A percentile compares a stretch with the other conserved stretches of the same genome.
Conservation (phyloP, 306 rosid species). For the Dalbergia oliveri region DNA sequence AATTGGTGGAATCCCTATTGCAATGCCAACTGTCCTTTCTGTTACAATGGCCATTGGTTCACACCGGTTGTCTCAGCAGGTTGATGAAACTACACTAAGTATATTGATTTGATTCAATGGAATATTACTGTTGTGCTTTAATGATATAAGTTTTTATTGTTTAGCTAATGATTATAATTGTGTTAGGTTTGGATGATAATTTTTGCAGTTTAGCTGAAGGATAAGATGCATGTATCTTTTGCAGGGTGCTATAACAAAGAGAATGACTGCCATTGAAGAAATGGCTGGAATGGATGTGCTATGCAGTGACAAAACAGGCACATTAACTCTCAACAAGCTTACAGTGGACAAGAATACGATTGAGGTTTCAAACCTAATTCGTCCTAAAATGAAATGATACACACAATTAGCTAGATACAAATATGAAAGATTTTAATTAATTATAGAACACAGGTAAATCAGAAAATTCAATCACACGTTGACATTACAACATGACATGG, state of each 20-base stretch:
- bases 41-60: conserved; percentile 81
- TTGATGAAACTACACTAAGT: conserved; percentile 3
- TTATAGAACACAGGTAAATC: not conserved
- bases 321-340: conserved; percentile 85
- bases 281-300: conserved; percentile 90
- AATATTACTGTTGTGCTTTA: not conserved
- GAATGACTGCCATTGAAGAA: conserved; percentile 88
- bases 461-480: not conserved
- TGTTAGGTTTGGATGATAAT: not conserved
- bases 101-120: conserved; percentile 4
- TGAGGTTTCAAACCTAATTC: conserved; percentile 59
- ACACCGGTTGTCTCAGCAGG: conserved; percentile 57
- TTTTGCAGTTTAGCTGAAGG: too few species aligned
- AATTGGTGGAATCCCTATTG: conserved; percentile 86
- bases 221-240: conserved; percentile 12
- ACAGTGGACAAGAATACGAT: conserved; percentile 69
- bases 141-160: not conserved
- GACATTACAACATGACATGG: not conserved
- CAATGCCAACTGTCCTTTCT: conserved; percentile 91
- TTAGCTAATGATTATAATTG: not conserved
- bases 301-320: conserved; percentile 84
- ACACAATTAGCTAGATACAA: conserved; percentile 23
- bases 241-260: conserved; percentile 88
- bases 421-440: not conserved
- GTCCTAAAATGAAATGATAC: conserved; percentile 10